These are phyloP conservation scores for Aspergillus ibericus DNA, from an alignment of 2,329 filamentous ascomycete genomes.

Conservation along the genomic window DNA sequence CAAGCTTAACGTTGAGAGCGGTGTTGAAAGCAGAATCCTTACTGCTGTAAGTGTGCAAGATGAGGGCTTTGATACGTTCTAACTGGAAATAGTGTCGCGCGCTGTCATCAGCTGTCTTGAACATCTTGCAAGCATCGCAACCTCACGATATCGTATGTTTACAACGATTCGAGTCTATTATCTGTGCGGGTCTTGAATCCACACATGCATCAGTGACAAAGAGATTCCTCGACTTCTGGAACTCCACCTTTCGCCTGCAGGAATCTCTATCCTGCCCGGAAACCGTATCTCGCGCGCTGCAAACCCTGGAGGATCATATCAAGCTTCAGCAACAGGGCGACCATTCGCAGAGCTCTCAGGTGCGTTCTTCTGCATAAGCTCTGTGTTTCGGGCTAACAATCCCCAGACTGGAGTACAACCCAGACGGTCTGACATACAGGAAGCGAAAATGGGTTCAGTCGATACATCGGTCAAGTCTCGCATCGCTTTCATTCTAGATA, in stretches of 20 bases:
- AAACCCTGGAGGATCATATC: slow-evolving; percentile 58
- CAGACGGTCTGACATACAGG: neutral
- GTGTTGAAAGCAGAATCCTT: slow-evolving; percentile 32
- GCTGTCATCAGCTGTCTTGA: slow-evolving; percentile 33
- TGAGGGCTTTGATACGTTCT: slow-evolving; percentile 15
- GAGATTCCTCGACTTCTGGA: slow-evolving; percentile 65
- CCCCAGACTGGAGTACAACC: neutral
- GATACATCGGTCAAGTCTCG: slow-evolving; percentile 14
- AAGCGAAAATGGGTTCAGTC: neutral
- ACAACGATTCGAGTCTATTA: slow-evolving; percentile 52
- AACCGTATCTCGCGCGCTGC: slow-evolving; percentile 62
- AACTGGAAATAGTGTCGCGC: slow-evolving; percentile 32
- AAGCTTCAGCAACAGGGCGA: slow-evolving; percentile 54
- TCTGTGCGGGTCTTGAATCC: slow-evolving; percentile 56
- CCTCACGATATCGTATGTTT: slow-evolving; percentile 40
- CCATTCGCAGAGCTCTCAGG: slow-evolving; percentile 30
- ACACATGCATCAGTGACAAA: slow-evolving; percentile 53
- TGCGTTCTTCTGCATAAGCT: neutral
- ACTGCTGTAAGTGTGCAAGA: slow-evolving; percentile 35
- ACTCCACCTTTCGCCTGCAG: slow-evolving; percentile 63
- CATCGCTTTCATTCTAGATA: slow-evolving; percentile 19
- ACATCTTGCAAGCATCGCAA: slow-evolving; percentile 31
- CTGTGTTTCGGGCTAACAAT: slow-evolving; percentile 5
- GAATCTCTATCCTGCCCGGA: slow-evolving; percentile 64
- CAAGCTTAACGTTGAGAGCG: slow-evolving; percentile 28